Evolutionary conservation across 176 grass and related monocot genomes (phyloP).

Genomic region (Juncus inflexus): DNA sequence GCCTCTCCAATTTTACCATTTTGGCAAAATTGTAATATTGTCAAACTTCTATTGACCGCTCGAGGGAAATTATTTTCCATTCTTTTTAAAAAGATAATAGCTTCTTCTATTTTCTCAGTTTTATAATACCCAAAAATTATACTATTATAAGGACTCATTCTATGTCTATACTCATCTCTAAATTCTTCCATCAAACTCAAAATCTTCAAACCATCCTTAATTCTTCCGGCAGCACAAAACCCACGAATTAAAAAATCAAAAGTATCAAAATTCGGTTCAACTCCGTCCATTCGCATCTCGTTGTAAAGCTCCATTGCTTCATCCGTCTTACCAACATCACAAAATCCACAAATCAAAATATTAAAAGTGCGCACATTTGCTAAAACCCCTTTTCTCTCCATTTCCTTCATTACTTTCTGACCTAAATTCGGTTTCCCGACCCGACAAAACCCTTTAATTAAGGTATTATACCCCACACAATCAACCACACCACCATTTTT

Average conservation of each 20-base stretch:
- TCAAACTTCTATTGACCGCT: constrained; percentile 31
- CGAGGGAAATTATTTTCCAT: constrained; percentile 32
- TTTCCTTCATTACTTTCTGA: constrained; percentile 30
- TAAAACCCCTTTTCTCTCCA: constrained; percentile 39
- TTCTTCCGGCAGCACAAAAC: constrained; percentile 23
- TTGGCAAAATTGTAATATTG: constrained; percentile 26
- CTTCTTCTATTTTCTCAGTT: constrained; percentile 18
- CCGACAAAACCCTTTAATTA: constrained; percentile 38
- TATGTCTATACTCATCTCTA: constrained; percentile 21
- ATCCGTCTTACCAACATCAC: constrained; percentile 21
- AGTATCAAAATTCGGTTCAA: constrained; percentile 38
- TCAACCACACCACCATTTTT: constrained; percentile 31
- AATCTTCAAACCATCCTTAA: constrained; percentile 27
- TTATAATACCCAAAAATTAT: constrained; percentile 36
- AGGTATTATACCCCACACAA: constrained; percentile 32
- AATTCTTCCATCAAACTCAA: constrained; percentile 35
- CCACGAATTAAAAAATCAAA: constrained; percentile 38
- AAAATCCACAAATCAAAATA: constrained; percentile 33
- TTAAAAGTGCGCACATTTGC: constrained; percentile 36
- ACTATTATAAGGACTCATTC: constrained; percentile 39
- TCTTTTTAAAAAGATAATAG: constrained; percentile 29
- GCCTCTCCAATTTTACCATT: constrained; percentile 23
- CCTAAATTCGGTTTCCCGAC: constrained; percentile 24
- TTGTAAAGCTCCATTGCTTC: constrained; percentile 23
- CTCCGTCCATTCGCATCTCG: constrained; percentile 32